Percentiles rank a stretch among this genome's conserved stretches.
phyloP scores from a whole-genome alignment of 1,139 yeast genomes.

The Suhomyces choctaworum region DNA sequence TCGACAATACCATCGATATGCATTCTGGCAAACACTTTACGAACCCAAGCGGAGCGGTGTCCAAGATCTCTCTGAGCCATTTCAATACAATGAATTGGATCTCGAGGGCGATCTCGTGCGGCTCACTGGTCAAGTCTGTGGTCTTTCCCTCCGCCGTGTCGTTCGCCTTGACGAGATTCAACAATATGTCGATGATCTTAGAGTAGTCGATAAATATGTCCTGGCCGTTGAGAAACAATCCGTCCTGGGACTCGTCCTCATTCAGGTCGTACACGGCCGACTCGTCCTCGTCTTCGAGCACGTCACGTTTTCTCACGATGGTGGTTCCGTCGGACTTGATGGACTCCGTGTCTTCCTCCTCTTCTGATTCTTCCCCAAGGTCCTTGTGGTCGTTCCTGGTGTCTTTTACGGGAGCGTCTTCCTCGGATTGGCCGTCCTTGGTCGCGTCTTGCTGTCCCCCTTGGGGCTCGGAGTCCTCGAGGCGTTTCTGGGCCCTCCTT shows the following conservation, averaged over 20 bases:
- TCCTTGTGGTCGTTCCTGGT: neutral
- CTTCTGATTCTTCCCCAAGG: conserved; percentile 7
- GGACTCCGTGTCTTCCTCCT: conserved; percentile 22
- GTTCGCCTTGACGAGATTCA: conserved; percentile 69
- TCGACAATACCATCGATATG: conserved; percentile 39
- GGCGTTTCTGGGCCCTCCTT: conserved; percentile 12
- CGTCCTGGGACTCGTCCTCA: conserved; percentile 38
- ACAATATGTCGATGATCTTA: conserved; percentile 74
- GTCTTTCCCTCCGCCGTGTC: conserved; percentile 21
- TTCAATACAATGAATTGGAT: conserved; percentile 77
- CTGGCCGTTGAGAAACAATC: conserved; percentile 73
- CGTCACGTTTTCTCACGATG: conserved; percentile 20
- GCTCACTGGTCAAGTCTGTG: conserved; percentile 36
- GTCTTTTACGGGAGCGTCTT: conserved; percentile 12
- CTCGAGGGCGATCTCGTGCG: conserved; percentile 59
- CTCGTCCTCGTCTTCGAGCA: conserved; percentile 35
- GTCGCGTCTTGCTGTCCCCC: too few species aligned
- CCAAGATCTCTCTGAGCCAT: conserved; percentile 79
- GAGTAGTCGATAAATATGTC: conserved; percentile 82
- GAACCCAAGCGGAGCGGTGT: conserved; percentile 75
- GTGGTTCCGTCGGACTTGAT: conserved; percentile 29
- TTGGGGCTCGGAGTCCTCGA: conserved; percentile 6
- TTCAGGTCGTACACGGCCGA: conserved; percentile 1
- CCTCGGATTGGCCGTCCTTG: conserved; percentile 5
- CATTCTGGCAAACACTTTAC: conserved; percentile 56